Evolutionary conservation across 164 flowering plant genomes (phyloP).

Genomic region (Magnolia officinalis): DNA sequence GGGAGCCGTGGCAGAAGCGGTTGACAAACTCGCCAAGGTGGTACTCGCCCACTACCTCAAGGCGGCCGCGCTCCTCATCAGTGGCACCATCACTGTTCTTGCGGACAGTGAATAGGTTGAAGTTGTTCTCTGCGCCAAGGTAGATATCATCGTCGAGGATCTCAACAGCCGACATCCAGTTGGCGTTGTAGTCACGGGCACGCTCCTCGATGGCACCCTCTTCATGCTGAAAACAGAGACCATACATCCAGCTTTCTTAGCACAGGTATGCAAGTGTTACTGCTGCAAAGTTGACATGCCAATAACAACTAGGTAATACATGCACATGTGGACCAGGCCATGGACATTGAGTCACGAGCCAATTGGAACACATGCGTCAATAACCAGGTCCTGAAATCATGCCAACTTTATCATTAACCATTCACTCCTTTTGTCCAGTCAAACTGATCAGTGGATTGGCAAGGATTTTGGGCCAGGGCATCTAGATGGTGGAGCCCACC

Average conservation of each 20-base stretch:
- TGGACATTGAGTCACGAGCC: background rate
- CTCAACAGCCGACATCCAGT: conserved; percentile 99
- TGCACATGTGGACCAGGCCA: background rate
- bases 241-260: conserved; percentile 3
- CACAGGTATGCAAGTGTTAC: background rate
- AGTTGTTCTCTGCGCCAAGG: conserved; percentile 90
- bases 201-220: conserved; percentile 98
- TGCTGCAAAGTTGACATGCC: background rate
- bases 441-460: background rate
- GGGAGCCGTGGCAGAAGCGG: conserved; percentile 88
- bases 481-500: background rate
- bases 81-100: conserved; percentile 97
- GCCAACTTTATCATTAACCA: background rate
- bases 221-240: conserved; percentile 59
- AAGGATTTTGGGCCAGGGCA: background rate
- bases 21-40: conserved; percentile 95
- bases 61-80: conserved; percentile 90
- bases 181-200: conserved; percentile 93
- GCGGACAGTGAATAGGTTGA: conserved; percentile 80
- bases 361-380: background rate
- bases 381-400: too few species aligned
- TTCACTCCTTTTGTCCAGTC: background rate
- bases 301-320: background rate
- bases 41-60: conserved; percentile 89
- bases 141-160: conserved; percentile 89